Evolutionary conservation across 768 basidiomycete genomes (phyloP), one percentile per base, ranked within the genome.

Genomic region (Lactifluus echinatus): DNA sequence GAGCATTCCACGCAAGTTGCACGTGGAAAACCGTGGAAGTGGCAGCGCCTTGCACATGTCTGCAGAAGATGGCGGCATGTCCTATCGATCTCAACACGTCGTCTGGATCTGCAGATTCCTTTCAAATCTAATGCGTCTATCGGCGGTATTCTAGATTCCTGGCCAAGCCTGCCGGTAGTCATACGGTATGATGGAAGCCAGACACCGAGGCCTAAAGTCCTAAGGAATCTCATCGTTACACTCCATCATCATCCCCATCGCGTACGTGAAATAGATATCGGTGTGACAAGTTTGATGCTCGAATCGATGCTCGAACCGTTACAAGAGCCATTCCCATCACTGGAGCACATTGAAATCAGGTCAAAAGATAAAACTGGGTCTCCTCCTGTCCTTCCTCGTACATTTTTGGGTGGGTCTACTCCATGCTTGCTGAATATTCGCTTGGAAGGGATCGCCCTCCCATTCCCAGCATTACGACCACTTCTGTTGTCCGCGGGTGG

Each of bases 331-430:
- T 59, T 47, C 54, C 58, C 15, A 56, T 64, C 7, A 44, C 55
- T 44, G 11, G 50, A 48, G 12, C 57, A 60, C 0, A 46, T 59
- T 28, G 45, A 37, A 2, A 59, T 11, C 57, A 72, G 47, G 68
- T 78, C 23, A 60, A 31, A 37, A 63, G 4, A 53, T 75, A 0
- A 66, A 76, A 8, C 64, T 67, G n/a, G 56, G 57, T 1, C 78
- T 77, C 52, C 69, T 75, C 40, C 11, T 1, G 8, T 66, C 48
- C 17, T 56, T 21, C 31, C 39, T n/a, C 12, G 36, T 0, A 46
- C 12, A 26, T 56, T 50, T 29, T 33, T 56, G 40, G 33, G 33
- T 11, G 42, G 55, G 12, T 44, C 19, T 7, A 8, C 55, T 3
- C 55, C 55, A 4, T 49, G 48, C 29, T 29, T 56, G 43, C 40